A percentile compares a stretch with the other conserved stretches of the same genome.
These are phyloP conservation scores for Gossypium turneri DNA, from an alignment of 345 rosid species.

Conservation along the genomic window DNA sequence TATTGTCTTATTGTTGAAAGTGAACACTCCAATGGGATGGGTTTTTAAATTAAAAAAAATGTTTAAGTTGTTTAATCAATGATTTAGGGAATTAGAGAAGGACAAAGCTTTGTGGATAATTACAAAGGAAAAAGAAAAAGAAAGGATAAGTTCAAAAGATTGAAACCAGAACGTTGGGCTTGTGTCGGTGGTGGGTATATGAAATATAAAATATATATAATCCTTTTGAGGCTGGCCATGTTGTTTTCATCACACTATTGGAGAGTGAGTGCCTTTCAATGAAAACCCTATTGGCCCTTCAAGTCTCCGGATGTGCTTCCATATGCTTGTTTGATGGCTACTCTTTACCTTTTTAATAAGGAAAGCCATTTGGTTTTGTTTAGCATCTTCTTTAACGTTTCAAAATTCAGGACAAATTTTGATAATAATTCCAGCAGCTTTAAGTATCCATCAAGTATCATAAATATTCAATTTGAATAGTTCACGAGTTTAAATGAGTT, in stretches of 20 bases:
- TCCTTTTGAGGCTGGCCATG: neutral
- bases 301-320: neutral
- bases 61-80: neutral
- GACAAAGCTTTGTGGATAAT: neutral
- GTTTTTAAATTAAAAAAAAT: neutral
- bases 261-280: neutral
- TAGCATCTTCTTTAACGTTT: neutral
- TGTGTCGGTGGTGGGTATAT: conserved; percentile 13
- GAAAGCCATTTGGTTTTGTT: neutral
- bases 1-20: no score
- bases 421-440: no score
- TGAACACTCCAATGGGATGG: neutral
- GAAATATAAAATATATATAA: no score
- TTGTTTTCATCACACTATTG: neutral
- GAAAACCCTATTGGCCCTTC: neutral
- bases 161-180: neutral
- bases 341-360: neutral
- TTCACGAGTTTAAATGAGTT: no score
- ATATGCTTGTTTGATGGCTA: neutral
- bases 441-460: no score
- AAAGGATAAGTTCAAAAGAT: neutral
- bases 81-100: neutral
- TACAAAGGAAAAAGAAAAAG: neutral
- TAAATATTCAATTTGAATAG: no score
- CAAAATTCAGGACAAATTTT: no score